Percentiles rank a stretch among this genome's conserved stretches.
Conservation (phyloP, 129 eudicot genomes). For the Flaveria brownii region DNA sequence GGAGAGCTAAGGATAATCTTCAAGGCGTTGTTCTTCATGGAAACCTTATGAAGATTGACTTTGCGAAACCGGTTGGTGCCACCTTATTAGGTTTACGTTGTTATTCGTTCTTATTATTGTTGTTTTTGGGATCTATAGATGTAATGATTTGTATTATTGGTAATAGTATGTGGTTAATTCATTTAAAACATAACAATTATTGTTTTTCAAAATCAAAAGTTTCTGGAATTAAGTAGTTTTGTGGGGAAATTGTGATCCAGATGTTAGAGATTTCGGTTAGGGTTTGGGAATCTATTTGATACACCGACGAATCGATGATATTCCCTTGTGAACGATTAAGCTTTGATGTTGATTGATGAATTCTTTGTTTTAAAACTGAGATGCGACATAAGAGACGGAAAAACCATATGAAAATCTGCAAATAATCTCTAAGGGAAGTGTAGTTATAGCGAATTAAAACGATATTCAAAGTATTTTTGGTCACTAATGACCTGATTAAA, state of each 20-base stretch:
- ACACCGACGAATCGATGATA: background rate
- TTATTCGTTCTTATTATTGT: slow-evolving; percentile 5
- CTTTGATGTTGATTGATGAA: background rate
- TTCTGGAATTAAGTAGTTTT: background rate
- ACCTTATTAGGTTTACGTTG: slow-evolving; percentile 26
- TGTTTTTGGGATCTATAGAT: background rate
- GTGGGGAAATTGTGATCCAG: background rate
- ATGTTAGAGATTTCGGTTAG: background rate
- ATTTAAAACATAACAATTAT: background rate
- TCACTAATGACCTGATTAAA: background rate
- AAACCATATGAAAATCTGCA: slow-evolving; percentile 4
- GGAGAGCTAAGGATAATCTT: slow-evolving; percentile 43
- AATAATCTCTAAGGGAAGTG: background rate
- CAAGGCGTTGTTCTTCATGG: slow-evolving; percentile 46
- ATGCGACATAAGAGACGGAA: background rate
- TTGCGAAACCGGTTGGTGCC: slow-evolving; percentile 72
- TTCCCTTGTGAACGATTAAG: background rate
- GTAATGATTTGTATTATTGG: background rate
- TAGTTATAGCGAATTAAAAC: background rate
- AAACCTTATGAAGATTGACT: slow-evolving; percentile 48
- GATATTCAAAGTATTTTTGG: background rate
- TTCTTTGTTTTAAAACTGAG: background rate
- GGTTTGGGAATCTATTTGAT: background rate
- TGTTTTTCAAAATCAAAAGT: background rate
- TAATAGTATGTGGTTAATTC: background rate